Base-by-base conservation (phyloP, 108 stramenopile species). In the Chaetoceros tenuissimus region DNA sequence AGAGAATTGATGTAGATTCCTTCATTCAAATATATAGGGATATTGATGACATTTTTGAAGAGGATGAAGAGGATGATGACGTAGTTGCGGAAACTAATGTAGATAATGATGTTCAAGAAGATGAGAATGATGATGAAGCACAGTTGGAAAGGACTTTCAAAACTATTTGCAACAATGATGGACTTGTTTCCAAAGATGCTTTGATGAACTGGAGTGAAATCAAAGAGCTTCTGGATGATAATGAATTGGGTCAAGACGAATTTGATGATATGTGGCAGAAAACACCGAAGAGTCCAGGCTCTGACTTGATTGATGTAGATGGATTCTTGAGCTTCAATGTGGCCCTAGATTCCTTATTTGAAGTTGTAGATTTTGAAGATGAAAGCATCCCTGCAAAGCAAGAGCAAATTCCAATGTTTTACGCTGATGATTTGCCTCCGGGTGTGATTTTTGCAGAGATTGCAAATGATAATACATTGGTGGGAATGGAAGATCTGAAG, bases 1-100 rank as follows among this genome's bases (percentile, higher is more conserved):
- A 79, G 28, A 51, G 58, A 59, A 78, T 87, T 46, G 74, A 87
- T 66, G 67, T 75, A 16, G 80, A 81, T 60, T 64, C 79, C 27
- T 92, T 92, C 66, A 67, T 81, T 19, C 77, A 84, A 59, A 71
- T 83, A 18, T 92, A 81, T 60, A 64, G 75, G 34, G 82, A 80
- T 60, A 83, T 92, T 44, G 84, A 85, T 63, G 82, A 85, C 53
- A 48, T 92, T 64, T 92, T 92, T 69, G 89, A 92, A 69, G 75
- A 83, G 20, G 84, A 80, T 8, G 69, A 78, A 3, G 67, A 67
- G 20, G 71, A 67, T 29, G 65, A 56, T 16, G 75, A 49, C 8
- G 25, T 57, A 13, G 40, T 43, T 5, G 52, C 34, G 2, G 46
- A 56, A 23, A 48, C 48, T 10, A 40, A 48, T 1, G 66, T n/a